Evolutionary conservation across 1,284 basidiomycete genomes (phyloP).

Genomic region (Cryptococcus sp.): DNA sequence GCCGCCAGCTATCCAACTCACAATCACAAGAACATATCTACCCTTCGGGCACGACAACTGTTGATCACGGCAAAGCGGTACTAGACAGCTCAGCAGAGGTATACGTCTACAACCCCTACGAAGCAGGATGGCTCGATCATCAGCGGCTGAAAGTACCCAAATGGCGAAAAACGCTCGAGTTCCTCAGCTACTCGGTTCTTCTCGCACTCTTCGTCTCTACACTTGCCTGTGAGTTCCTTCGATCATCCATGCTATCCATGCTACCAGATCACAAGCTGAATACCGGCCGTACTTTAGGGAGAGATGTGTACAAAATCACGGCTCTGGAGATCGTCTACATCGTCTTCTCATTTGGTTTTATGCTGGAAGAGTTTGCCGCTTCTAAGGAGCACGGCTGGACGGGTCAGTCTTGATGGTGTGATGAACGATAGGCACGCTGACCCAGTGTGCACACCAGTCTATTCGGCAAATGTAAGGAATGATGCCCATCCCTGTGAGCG

Average conservation of each 20-base stretch:
- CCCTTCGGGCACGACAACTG: slow-evolving; percentile 2
- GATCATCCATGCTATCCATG: too few species aligned
- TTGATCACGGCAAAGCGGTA: slow-evolving; percentile 9
- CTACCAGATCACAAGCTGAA: background rate
- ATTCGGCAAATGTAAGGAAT: slow-evolving; percentile 72
- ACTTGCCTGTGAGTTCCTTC: slow-evolving; percentile 60
- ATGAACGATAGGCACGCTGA: slow-evolving; percentile 6
- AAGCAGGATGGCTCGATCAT: slow-evolving; percentile 77
- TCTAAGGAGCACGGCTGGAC: slow-evolving; percentile 75
- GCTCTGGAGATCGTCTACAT: slow-evolving; percentile 69
- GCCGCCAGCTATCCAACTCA: slow-evolving; percentile 16
- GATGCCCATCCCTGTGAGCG: background rate
- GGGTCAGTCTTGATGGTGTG: slow-evolving; percentile 59
- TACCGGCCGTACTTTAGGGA: background rate
- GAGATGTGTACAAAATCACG: slow-evolving; percentile 12
- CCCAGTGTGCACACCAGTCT: slow-evolving; percentile 59
- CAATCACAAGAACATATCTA: slow-evolving; percentile 1
- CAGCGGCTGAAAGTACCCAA: slow-evolving; percentile 73
- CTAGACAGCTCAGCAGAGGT: slow-evolving; percentile 40
- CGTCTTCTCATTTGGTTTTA: slow-evolving; percentile 71
- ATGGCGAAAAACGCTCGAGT: slow-evolving; percentile 76
- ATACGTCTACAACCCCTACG: slow-evolving; percentile 69
- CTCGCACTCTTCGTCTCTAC: slow-evolving; percentile 65
- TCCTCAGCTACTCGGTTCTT: slow-evolving; percentile 67
- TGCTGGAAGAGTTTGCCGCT: slow-evolving; percentile 61